Evolutionary conservation across 768 basidiomycete genomes (phyloP), one percentile per base, ranked within the genome.

Genomic region (Lactarius evosmus): DNA sequence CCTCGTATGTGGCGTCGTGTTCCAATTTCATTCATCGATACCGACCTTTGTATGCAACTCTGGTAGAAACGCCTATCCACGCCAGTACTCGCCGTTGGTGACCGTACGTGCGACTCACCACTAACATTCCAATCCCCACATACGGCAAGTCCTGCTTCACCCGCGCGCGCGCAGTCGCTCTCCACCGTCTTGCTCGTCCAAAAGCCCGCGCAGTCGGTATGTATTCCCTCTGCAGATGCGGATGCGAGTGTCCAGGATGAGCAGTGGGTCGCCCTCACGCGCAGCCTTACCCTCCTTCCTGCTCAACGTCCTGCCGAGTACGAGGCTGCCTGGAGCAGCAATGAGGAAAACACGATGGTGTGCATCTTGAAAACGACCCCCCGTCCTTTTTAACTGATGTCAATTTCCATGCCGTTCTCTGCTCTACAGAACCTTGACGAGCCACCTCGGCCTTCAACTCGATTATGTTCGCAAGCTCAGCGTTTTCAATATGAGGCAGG

Each of bases 251-350:
- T 64, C 22, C 63, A 64, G 44, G 63, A 64, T 8, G 89, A 90
- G 62, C 89, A 91, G 70, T 92, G 88, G 90, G 89, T 91, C 12
- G 78, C 79, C 62, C 87, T 86, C 70, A 82, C 90, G 4, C 80
- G 83, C 59, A 85, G 81, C 53, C 79, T 91, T 65, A 79, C 81
- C n/a, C 87, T 91, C 25, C 52, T 49, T 19, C 44, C 66, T 16
- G 52, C 49, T 14, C 60, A 33, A 17, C 27, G 34, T 41, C 3
- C 61, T 8, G 40, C 40, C 7, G 60, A 66, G 16, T 27, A 46
- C 3, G 51, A 54, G n/a, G 32, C 36, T 16, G 9, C 25, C 7
- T 9, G 16, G 17, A 22, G 58, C 34, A 54, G n/a, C 38, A 61
- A 61, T 38, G 85, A 85, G 68, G 80, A 73, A 49, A 65, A 67